These are phyloP conservation scores for Kurtzmaniella natalensis DNA, from an alignment of 1,139 yeast genomes.

Conservation along the genomic window DNA sequence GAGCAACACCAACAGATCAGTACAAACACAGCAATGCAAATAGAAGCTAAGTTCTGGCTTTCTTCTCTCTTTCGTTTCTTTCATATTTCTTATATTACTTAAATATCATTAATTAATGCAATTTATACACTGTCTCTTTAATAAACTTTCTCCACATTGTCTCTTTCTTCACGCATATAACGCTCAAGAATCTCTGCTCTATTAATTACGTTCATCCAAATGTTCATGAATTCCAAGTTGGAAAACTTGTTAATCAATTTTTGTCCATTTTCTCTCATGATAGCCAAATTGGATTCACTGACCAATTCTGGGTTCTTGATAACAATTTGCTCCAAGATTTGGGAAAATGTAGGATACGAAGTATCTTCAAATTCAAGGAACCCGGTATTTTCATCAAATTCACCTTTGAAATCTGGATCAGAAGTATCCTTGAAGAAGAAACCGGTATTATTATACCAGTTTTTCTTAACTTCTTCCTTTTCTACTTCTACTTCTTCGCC, in stretches of 20 bases:
- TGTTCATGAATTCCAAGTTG: constrained; percentile 52
- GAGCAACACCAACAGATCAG: too few species aligned
- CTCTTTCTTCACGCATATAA: constrained; percentile 28
- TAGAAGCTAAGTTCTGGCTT: too few species aligned
- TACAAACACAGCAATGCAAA: too few species aligned
- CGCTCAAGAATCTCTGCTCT: constrained; percentile 37
- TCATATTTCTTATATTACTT: too few species aligned
- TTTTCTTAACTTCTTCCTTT: background rate
- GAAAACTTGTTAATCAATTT: constrained; percentile 62
- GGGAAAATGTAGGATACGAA: constrained; percentile 38
- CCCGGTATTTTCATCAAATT: constrained; percentile 11
- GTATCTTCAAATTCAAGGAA: constrained; percentile 15
- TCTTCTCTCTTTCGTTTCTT: too few species aligned
- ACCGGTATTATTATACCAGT: constrained; percentile 53
- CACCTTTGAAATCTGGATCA: constrained; percentile 52
- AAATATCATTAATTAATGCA: too few species aligned
- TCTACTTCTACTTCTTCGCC: constrained; percentile 8
- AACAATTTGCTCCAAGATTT: constrained; percentile 35
- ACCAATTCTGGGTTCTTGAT: constrained; percentile 35
- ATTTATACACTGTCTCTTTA: constrained; percentile 13
- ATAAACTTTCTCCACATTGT: constrained; percentile 38
- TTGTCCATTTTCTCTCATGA: constrained; percentile 50
- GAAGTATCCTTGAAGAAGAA: constrained; percentile 61
- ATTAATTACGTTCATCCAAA: constrained; percentile 52
- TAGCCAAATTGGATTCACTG: constrained; percentile 28